These are phyloP conservation scores for Nothophytophthora sp. DNA, from an alignment of 352 stramenopile species.

Conservation along the genomic window DNA sequence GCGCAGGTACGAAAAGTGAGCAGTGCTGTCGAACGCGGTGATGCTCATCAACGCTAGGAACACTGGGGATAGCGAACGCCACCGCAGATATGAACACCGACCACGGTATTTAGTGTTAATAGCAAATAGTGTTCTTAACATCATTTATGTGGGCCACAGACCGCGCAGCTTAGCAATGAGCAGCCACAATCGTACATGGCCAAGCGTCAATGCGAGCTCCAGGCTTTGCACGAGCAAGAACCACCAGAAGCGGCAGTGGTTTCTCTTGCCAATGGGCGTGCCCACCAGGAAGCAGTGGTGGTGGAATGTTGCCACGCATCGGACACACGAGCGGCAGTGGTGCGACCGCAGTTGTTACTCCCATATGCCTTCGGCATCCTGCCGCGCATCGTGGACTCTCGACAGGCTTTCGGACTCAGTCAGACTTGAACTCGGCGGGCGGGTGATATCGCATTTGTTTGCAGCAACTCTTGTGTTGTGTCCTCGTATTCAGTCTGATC, in stretches of 20 bases:
- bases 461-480: neutral
- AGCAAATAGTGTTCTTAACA: too few species aligned
- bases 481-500: neutral
- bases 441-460: neutral
- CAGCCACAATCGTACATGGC: too few species aligned
- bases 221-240: conserved; percentile 50
- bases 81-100: too few species aligned
- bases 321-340: conserved; percentile 80
- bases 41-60: too few species aligned
- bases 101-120: too few species aligned
- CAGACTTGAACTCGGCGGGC: neutral
- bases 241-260: conserved; percentile 89
- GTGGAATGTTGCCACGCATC: conserved; percentile 91
- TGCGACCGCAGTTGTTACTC: conserved; percentile 62
- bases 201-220: too few species aligned
- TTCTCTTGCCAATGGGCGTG: conserved; percentile 91
- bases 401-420: conserved; percentile 1
- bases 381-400: too few species aligned
- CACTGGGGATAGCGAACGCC: too few species aligned
- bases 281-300: conserved; percentile 91
- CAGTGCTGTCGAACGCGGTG: too few species aligned
- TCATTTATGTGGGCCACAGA: too few species aligned
- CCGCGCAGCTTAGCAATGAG: too few species aligned
- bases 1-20: conserved; percentile 59
- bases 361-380: too few species aligned